Conservation (phyloP, 805 yeast species). For the Kodamaea hsintzibuensis region DNA sequence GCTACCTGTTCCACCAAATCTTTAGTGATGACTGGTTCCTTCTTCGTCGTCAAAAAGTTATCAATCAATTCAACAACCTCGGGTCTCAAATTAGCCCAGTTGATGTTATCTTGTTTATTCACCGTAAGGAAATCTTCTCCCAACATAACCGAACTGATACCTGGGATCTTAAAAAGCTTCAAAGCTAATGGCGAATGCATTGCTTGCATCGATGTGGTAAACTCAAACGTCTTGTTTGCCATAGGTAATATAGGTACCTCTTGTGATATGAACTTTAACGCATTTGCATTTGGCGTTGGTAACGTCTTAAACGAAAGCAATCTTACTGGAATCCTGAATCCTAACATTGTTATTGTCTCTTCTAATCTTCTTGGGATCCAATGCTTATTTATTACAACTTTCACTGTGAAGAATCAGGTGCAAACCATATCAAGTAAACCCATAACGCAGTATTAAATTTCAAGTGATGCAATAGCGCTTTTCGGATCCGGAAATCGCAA, state of each 20-base stretch:
- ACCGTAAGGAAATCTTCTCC: constrained; percentile 76
- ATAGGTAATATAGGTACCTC: constrained; percentile 50
- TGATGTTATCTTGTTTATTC: constrained; percentile 58
- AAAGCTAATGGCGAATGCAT: constrained; percentile 64
- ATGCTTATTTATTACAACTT: neutral
- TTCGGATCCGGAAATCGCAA: constrained; percentile 6
- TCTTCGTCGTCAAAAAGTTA: constrained; percentile 40
- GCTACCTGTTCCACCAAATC: constrained; percentile 41
- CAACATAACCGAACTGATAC: constrained; percentile 70
- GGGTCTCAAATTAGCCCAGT: constrained; percentile 59
- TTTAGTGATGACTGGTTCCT: constrained; percentile 41
- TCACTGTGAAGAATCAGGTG: neutral
- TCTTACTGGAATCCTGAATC: constrained; percentile 15
- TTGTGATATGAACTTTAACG: constrained; percentile 61
- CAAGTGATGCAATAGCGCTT: neutral
- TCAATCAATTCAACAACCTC: constrained; percentile 66
- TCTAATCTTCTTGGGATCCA: neutral
- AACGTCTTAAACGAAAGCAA: constrained; percentile 44
- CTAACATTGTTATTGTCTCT: constrained; percentile 2
- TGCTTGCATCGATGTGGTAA: constrained; percentile 55
- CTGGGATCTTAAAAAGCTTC: constrained; percentile 57
- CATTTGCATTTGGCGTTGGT: constrained; percentile 75
- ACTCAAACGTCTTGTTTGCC: constrained; percentile 49
- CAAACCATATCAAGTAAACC: neutral
- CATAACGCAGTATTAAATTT: neutral